Evolutionary conservation across 2,329 filamentous ascomycete species (phyloP).

Genomic region (Microthyrium microscopicum): DNA sequence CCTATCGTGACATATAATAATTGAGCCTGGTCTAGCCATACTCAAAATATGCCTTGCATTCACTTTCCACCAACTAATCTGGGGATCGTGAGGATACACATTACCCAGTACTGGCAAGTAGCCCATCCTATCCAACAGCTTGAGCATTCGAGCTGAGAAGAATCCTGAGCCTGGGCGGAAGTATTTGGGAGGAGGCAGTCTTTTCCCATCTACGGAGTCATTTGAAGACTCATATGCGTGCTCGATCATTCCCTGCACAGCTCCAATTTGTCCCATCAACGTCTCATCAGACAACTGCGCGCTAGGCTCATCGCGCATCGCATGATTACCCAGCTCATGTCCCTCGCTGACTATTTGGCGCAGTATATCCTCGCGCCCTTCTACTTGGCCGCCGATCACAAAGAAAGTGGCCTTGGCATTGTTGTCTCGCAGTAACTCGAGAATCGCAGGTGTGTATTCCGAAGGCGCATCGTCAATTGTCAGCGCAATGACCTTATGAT

Average conservation of each 20-base stretch:
- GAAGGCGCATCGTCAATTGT: slow-evolving; percentile 82
- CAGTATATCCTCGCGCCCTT: slow-evolving; percentile 33
- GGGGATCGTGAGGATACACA: slow-evolving; percentile 85
- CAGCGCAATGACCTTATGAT: slow-evolving; percentile 54
- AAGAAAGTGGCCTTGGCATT: slow-evolving; percentile 72
- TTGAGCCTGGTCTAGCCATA: slow-evolving; percentile 58
- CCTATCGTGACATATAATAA: slow-evolving; percentile 77
- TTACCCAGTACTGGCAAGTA: slow-evolving; percentile 65
- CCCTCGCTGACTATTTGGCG: slow-evolving; percentile 35
- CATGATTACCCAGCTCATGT: slow-evolving; percentile 62
- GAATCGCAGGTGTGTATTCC: slow-evolving; percentile 50
- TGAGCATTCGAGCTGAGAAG: slow-evolving; percentile 56
- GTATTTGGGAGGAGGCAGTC: slow-evolving; percentile 39
- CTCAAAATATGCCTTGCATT: slow-evolving; percentile 70
- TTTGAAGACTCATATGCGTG: slow-evolving; percentile 32
- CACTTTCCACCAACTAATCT: slow-evolving; percentile 50
- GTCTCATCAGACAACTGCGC: slow-evolving; percentile 40
- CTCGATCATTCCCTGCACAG: slow-evolving; percentile 46
- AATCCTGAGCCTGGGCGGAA: slow-evolving; percentile 77
- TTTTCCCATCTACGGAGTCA: slow-evolving; percentile 12
- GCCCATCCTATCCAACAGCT: slow-evolving; percentile 39
- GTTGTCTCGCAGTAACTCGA: slow-evolving; percentile 46
- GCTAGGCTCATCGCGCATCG: slow-evolving; percentile 72
- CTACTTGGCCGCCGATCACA: slow-evolving; percentile 64
- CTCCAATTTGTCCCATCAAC: slow-evolving; percentile 45